Percentiles rank a stretch among this genome's conserved stretches.
phyloP scores from a whole-genome alignment of 371 early-diverging fungal genomes.

The Zancudomyces culisetae region DNA sequence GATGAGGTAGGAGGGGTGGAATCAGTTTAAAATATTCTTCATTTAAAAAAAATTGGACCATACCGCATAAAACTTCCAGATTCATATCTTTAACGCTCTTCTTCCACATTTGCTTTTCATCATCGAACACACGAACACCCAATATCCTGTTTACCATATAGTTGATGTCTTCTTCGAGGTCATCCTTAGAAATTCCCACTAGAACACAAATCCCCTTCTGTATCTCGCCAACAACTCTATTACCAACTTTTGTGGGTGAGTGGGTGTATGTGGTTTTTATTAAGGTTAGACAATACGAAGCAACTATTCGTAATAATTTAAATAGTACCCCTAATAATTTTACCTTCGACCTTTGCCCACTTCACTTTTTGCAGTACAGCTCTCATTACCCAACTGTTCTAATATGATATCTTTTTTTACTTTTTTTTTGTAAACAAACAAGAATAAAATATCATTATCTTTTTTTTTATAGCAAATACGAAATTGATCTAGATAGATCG shows the following conservation, averaged over 20 bases:
- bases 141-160: conserved; percentile 42
- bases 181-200: conserved; percentile 49
- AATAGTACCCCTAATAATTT: background rate
- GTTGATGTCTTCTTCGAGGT: conserved; percentile 51
- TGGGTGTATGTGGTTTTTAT: no score
- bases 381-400: no score
- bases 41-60: no score
- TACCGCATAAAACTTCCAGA: conserved; percentile 53
- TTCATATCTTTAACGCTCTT: conserved; percentile 47
- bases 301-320: no score
- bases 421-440: no score
- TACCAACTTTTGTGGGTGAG: no score
- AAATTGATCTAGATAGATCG: no score
- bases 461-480: no score
- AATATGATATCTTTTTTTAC: no score
- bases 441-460: no score
- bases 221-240: conserved; percentile 43
- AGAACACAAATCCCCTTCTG: conserved; percentile 54
- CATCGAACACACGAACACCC: conserved; percentile 51
- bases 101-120: conserved; percentile 42
- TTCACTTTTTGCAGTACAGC: conserved; percentile 31
- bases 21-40: background rate
- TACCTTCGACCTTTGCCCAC: conserved; percentile 29
- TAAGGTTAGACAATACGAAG: no score
- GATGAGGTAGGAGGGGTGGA: background rate